Percentiles rank a stretch among this genome's conserved stretches.
Conservation (phyloP, 768 basidiomycete genomes). For the Leccinum imitatum region DNA sequence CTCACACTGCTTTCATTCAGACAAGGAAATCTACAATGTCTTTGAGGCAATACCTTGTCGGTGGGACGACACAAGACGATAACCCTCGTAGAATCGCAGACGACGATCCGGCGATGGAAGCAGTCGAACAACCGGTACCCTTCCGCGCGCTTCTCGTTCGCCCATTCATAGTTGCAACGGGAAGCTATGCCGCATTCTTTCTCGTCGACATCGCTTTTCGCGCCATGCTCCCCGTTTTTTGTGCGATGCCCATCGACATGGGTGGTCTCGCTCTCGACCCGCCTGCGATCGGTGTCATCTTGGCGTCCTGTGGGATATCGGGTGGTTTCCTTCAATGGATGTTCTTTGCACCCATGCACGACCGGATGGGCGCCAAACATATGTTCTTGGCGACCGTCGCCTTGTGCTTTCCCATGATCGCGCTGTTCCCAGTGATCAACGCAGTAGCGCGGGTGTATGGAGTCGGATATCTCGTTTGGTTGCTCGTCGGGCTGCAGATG, state of each 20-base stretch:
- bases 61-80: conserved; percentile 3
- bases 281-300: conserved; percentile 29
- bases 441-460: too few relatives aligned
- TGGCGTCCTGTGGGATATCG: conserved; percentile 26
- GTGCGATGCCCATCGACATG: conserved; percentile 30
- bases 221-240: conserved; percentile 39
- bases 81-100: background rate
- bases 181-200: conserved; percentile 60
- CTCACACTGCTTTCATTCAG: conserved; percentile 14
- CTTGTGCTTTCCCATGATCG: too few relatives aligned
- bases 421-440: too few relatives aligned
- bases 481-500: too few relatives aligned
- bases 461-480: too few relatives aligned
- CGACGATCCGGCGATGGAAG: background rate
- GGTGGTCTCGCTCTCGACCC: conserved; percentile 31
- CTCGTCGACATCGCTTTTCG: conserved; percentile 64
- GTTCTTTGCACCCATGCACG: conserved; percentile 58
- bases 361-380: conserved; percentile 19
- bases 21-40: conserved; percentile 17
- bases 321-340: conserved; percentile 53
- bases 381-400: too few relatives aligned
- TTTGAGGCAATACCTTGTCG: conserved; percentile 16
- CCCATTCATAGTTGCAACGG: conserved; percentile 54
- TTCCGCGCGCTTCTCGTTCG: conserved; percentile 49
- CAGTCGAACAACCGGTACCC: conserved; percentile 35